Evolutionary conservation across 768 basidiomycete genomes (phyloP).

Genomic region (Termitomyces sp.): DNA sequence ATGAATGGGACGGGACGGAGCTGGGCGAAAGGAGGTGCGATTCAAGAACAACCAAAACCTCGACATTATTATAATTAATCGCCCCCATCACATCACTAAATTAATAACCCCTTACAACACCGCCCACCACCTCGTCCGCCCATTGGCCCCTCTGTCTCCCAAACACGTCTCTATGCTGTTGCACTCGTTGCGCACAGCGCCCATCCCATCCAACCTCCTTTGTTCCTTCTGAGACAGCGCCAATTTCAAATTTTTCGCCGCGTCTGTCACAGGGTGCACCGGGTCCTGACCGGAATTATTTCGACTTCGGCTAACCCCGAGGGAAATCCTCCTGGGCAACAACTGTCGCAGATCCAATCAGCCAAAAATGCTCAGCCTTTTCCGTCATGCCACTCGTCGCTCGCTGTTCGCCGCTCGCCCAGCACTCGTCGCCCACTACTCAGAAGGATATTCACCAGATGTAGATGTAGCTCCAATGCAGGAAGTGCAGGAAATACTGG

Average conservation of each 20-base stretch:
- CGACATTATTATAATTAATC: conserved; percentile 4
- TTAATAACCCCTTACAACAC: neutral
- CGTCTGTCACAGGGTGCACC: conserved; percentile 7
- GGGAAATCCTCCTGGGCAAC: neutral
- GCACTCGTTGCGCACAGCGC: neutral
- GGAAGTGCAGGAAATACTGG: neutral
- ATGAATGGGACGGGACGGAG: conserved; percentile 20
- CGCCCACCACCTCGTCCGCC: neutral
- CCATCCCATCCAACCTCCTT: neutral
- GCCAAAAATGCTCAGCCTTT: conserved; percentile 14
- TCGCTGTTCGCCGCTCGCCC: conserved; percentile 1
- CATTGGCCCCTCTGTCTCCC: neutral
- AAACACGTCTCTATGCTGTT: neutral
- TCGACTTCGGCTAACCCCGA: conserved; percentile 9
- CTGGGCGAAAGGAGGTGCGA: conserved; percentile 19
- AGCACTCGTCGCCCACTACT: conserved; percentile 3
- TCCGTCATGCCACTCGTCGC: conserved; percentile 11
- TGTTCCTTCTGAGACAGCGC: conserved; percentile 6
- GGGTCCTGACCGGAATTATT: conserved; percentile 11
- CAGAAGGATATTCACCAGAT: neutral
- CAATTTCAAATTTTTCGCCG: conserved; percentile 1
- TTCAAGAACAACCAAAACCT: neutral
- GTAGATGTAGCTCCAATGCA: neutral
- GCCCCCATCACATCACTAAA: conserved; percentile 17
- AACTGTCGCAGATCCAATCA: neutral